Conservation (phyloP, 257 asterid species). For the Phtheirospermum japonicum region DNA sequence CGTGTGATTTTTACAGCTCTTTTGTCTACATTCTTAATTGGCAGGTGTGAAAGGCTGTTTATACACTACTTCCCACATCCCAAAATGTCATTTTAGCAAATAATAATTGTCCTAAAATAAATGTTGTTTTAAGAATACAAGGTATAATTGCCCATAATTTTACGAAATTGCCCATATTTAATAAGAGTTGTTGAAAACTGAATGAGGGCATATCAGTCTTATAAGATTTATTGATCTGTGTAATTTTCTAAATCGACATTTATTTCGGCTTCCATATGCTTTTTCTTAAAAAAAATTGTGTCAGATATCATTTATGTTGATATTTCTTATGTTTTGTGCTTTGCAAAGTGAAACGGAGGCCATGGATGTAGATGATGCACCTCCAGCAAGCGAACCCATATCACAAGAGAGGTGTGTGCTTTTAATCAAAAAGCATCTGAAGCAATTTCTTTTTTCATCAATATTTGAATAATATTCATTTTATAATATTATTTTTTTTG, state of each 20-base stretch:
- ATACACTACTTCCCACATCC: too few species aligned
- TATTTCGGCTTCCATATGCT: too few species aligned
- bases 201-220: too few species aligned
- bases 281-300: neutral
- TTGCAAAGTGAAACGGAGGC: constrained; percentile 51
- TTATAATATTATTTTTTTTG: constrained; percentile 4
- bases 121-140: too few species aligned
- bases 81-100: too few species aligned
- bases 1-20: neutral
- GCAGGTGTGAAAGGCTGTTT: neutral
- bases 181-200: too few species aligned
- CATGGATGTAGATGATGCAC: constrained; percentile 78
- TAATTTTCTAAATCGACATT: too few species aligned
- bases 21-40: neutral
- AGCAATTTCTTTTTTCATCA: constrained; percentile 8
- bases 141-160: too few species aligned
- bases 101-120: too few species aligned
- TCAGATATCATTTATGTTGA: neutral
- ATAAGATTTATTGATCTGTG: neutral
- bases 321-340: constrained; percentile 14
- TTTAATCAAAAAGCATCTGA: constrained; percentile 2
- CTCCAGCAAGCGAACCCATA: constrained; percentile 43
- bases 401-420: constrained; percentile 52
- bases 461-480: constrained; percentile 15
- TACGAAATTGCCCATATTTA: too few species aligned